phyloP scores from a whole-genome alignment of 2,329 filamentous ascomycete species.

The Aspergillus viridinutans region DNA sequence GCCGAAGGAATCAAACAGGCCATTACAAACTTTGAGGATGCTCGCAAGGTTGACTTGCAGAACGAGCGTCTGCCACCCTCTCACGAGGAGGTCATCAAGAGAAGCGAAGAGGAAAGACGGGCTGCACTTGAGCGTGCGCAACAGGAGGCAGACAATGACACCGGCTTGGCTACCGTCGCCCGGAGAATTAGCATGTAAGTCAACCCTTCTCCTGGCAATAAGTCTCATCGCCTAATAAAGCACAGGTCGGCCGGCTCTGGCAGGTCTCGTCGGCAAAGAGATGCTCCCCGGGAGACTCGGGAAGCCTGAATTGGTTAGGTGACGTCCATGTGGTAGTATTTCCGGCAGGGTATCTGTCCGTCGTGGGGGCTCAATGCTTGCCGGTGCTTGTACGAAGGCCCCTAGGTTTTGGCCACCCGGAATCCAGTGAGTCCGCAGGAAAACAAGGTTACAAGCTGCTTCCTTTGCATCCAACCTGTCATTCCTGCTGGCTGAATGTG shows the following conservation, averaged over 20 bases:
- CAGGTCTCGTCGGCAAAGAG: slow-evolving; percentile 31
- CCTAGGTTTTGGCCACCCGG: background rate
- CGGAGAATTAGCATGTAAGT: slow-evolving; percentile 94
- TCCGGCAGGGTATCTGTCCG: background rate
- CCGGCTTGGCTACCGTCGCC: slow-evolving; percentile 78
- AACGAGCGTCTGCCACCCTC: slow-evolving; percentile 92
- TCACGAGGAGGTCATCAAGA: slow-evolving; percentile 83
- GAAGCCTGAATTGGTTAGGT: slow-evolving; percentile 11
- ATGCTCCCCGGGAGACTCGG: slow-evolving; percentile 25
- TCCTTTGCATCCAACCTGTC: background rate
- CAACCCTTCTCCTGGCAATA: background rate
- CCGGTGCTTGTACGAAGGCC: background rate
- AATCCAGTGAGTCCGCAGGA: background rate
- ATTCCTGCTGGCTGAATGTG: background rate
- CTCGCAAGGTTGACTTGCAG: slow-evolving; percentile 91
- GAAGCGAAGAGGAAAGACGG: slow-evolving; percentile 73
- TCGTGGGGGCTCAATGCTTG: background rate
- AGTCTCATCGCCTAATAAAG: slow-evolving; percentile 10
- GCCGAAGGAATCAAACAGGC: slow-evolving; percentile 98
- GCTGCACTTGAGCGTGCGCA: slow-evolving; percentile 82
- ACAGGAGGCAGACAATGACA: slow-evolving; percentile 87
- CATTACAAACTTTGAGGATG: slow-evolving; percentile 94
- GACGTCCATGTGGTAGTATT: background rate
- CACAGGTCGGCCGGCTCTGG: slow-evolving; percentile 38
- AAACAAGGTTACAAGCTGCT: background rate